These are phyloP conservation scores for Ustilago hordei DNA, from an alignment of 1,284 basidiomycete species.

Conservation along the genomic window DNA sequence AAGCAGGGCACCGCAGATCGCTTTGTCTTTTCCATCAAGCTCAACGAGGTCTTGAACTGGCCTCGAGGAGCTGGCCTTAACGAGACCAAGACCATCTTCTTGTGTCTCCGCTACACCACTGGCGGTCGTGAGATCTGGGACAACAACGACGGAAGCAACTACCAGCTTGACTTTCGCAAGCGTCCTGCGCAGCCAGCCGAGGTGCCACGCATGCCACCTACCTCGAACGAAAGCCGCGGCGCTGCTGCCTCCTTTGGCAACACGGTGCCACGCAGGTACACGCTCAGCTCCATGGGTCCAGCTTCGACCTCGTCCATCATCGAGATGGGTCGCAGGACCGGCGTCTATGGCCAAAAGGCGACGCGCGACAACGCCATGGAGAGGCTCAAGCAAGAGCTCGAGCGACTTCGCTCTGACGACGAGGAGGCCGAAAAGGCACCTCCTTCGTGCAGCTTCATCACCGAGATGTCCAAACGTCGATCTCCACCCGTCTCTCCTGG, in stretches of 20 bases:
- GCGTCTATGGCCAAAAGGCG: constrained; percentile 65
- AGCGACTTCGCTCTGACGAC: constrained; percentile 71
- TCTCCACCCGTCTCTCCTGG: constrained; percentile 62
- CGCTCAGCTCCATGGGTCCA: constrained; percentile 39
- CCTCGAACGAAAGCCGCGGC: constrained; percentile 21
- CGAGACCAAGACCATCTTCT: constrained; percentile 85
- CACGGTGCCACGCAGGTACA: constrained; percentile 45
- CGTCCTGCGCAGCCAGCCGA: constrained; percentile 43
- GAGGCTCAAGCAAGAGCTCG: constrained; percentile 72
- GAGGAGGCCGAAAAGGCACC: constrained; percentile 68
- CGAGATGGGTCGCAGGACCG: constrained; percentile 55
- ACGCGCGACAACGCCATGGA: constrained; percentile 66
- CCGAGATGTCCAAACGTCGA: constrained; percentile 49
- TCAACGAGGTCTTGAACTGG: constrained; percentile 71
- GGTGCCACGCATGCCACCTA: constrained; percentile 27
- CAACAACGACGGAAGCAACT: constrained; percentile 85
- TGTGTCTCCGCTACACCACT: constrained; percentile 83
- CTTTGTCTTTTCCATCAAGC: constrained; percentile 73
- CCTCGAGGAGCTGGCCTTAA: constrained; percentile 72
- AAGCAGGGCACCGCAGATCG: constrained; percentile 75
- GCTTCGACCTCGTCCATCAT: constrained; percentile 48
- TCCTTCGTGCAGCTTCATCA: constrained; percentile 31
- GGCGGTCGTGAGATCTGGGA: constrained; percentile 88
- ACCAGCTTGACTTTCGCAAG: constrained; percentile 75
- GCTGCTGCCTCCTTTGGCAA: constrained; percentile 31